These are phyloP conservation scores for Apiospora malaysiana DNA, from an alignment of 2,329 filamentous ascomycete species.

Conservation along the genomic window DNA sequence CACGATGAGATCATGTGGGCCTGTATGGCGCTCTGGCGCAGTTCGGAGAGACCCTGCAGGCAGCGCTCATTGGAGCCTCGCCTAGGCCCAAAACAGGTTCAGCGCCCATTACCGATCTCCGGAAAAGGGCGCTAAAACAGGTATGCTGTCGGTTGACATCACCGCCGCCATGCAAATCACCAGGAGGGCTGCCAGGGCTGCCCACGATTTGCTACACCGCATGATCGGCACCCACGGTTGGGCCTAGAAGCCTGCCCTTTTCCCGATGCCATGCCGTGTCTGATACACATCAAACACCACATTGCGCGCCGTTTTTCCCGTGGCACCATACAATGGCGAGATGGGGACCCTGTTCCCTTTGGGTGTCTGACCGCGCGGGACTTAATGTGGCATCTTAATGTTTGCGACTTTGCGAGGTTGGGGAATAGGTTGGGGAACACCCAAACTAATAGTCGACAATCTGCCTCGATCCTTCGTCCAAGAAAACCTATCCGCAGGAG, in stretches of 20 bases:
- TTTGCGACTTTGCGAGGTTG: neutral
- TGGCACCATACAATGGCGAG: neutral
- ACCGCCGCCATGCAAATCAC: neutral
- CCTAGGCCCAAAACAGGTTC: conserved; percentile 12
- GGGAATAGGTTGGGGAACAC: neutral
- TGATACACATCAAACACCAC: neutral
- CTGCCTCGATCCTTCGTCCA: neutral
- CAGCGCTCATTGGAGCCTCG: neutral
- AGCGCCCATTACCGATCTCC: neutral
- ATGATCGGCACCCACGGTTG: neutral
- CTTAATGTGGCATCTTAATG: neutral
- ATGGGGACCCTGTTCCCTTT: neutral
- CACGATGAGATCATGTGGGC: conserved; percentile 15
- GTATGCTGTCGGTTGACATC: conserved; percentile 10
- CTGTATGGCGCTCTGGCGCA: neutral
- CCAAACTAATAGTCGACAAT: neutral
- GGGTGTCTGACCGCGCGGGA: conserved; percentile 2
- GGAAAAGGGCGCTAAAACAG: conserved; percentile 5
- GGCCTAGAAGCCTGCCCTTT: neutral
- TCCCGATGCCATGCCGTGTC: neutral
- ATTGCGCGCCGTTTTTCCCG: neutral
- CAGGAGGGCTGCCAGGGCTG: neutral
- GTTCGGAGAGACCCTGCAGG: neutral
- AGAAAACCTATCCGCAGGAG: neutral
- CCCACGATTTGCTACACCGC: neutral